Evolutionary conservation across 352 stramenopile species (phyloP), one percentile per base, ranked within the genome.

Genomic region (Phytophthora lateralis): DNA sequence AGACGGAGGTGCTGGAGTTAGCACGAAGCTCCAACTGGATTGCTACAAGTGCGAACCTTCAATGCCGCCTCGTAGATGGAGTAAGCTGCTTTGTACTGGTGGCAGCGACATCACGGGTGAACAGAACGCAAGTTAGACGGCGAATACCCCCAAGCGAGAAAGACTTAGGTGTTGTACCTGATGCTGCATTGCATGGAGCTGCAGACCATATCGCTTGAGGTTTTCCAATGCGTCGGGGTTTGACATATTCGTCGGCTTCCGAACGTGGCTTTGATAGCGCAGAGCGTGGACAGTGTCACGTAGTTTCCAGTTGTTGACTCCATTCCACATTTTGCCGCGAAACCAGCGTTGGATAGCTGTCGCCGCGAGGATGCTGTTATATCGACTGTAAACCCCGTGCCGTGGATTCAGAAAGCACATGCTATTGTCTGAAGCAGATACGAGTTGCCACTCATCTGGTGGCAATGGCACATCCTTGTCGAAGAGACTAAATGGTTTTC

Each of bases 341-440:
- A 82, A 89, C 79, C 78, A 85, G 51, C 63, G 63, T 49, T 90
- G 80, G n/a, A 90, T 57, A 4, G 27, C 20, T 9, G 46, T 48
- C 15, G 71, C 66, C 6, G 83, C 79, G 41, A 76, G 35, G 1
- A 37, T 10, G 18, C 76, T 49, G 38, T 89, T 78, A 43, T 85
- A 66, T 12, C 30, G 55, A 34, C 77, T 91, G 46, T 59, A 73
- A 2, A 58, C 20, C 4, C 77, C 82, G 8, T 77, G 75, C 10
- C 52, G 50, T 12, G 70, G 68, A 35, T 92, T 90, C 46, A 81
- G 76, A 44, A 73, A 90, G 17, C 46, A 41, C 20, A 21, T 17
- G 10, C 10, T 21, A 20, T 37, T n/a, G 14, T 47, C 17, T 8
- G 27, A 62, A 26, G 55, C 14, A 20, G 37, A 39, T 1, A 76